Evolutionary conservation across 2,329 filamentous ascomycete genomes (phyloP).

Genomic region (Stachybotrys chartarum): DNA sequence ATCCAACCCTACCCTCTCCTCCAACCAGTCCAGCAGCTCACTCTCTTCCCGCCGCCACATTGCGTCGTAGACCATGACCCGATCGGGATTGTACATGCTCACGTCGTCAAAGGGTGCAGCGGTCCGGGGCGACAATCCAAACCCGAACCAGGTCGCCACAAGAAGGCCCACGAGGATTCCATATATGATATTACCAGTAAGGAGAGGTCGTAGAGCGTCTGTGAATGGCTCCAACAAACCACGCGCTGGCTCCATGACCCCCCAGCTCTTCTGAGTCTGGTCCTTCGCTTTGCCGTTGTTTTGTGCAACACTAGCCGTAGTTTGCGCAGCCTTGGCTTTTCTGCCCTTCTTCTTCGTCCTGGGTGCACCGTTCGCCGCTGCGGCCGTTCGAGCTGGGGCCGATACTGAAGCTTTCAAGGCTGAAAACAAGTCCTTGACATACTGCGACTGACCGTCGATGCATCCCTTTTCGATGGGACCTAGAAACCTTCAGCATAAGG

Average conservation of each 20-base stretch:
- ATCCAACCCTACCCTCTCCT: slow-evolving; percentile 75
- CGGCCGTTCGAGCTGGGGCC: slow-evolving; percentile 49
- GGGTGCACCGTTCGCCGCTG: slow-evolving; percentile 33
- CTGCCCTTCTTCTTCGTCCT: slow-evolving; percentile 59
- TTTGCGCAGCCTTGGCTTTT: slow-evolving; percentile 40
- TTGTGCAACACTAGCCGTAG: slow-evolving; percentile 32
- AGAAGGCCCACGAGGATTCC: slow-evolving; percentile 66
- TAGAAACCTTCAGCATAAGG: slow-evolving; percentile 32
- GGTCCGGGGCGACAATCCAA: slow-evolving; percentile 38
- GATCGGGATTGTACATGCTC: slow-evolving; percentile 44
- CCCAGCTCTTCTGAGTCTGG: slow-evolving; percentile 55
- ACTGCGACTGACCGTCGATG: slow-evolving; percentile 78
- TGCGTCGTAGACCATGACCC: slow-evolving; percentile 81
- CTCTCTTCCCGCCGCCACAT: slow-evolving; percentile 86
- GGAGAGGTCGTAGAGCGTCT: slow-evolving; percentile 61
- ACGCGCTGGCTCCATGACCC: slow-evolving; percentile 71
- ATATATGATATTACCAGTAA: slow-evolving; percentile 72
- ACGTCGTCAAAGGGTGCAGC: slow-evolving; percentile 27
- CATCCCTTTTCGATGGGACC: slow-evolving; percentile 94
- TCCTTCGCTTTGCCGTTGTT: slow-evolving; percentile 32
- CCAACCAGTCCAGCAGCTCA: slow-evolving; percentile 88
- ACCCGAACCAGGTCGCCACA: slow-evolving; percentile 67
- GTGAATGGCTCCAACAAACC: slow-evolving; percentile 61
- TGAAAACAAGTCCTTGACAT: slow-evolving; percentile 73
- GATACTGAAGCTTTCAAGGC: slow-evolving; percentile 67